Evolutionary conservation across 176 grass and related monocot genomes (phyloP), one percentile per base, ranked within the genome.

Genomic region (Themeda triandra): DNA sequence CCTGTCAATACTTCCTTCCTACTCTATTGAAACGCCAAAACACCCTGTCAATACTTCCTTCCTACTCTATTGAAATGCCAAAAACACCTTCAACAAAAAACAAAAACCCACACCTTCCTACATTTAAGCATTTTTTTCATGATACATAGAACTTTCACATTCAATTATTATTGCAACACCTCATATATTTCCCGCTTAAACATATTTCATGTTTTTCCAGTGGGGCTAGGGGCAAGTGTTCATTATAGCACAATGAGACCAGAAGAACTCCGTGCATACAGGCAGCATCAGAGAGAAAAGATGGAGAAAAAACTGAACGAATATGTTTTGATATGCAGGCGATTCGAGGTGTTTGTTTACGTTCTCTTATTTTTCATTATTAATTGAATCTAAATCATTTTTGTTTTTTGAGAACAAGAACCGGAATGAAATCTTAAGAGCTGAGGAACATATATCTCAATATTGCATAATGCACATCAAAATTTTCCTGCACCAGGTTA

Each of bases 231-330:
- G 14, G 49, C 67, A 68, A 83, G 42, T 8, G 82, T 89, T 75
- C 83, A 54, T 80, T 37, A 28, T 4, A 86, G 44, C 83, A 62
- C 10, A 65, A 67, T 92, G 69, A 80, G 30, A 40, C 71, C 67
- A 70, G 19, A 80, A 83, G 64, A 89, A 53, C 46, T 89, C 29
- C 69, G 13, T 33, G 80, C 80, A 45, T 89, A 83, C 56, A 79
- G 80, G 13, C 36, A 74, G 51, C n/a, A 71, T 46, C 86, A 92
- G 75, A 79, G 74, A 75, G 83, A 83, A 42, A 83, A 74, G 63
- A 32, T 70, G 54, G 45, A 86, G 14, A 78, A 77, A 17, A 92
- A 68, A 8, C 73, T 92, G 67, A 2, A 87, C 36, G 80, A 84
- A 27, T 89, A 92, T 85, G 33, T 84, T 27, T 31, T 54, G 15